Evolutionary conservation across 352 stramenopile species (phyloP).

Genomic region (Globisporangium sylvaticum): DNA sequence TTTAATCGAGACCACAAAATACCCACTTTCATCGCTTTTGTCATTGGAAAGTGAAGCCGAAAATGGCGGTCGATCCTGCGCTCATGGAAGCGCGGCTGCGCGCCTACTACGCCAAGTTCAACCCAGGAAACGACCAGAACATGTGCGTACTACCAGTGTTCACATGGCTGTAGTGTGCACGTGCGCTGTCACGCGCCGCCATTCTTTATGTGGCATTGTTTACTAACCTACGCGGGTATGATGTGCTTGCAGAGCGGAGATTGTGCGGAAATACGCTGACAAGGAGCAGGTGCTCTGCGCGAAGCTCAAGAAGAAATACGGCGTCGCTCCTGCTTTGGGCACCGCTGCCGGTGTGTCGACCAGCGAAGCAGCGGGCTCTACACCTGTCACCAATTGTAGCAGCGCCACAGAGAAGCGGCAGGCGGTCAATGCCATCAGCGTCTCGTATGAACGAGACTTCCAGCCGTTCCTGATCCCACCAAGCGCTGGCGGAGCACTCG

Average conservation of each 20-base stretch:
- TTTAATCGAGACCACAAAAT: too few species aligned
- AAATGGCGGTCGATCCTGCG: background rate
- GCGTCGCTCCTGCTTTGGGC: slow-evolving; percentile 38
- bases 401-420: background rate
- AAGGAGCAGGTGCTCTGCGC: slow-evolving; percentile 59
- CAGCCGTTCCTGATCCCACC: slow-evolving; percentile 17
- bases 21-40: background rate
- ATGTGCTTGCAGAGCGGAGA: slow-evolving; percentile 50
- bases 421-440: background rate
- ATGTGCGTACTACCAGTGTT: slow-evolving; percentile 36
- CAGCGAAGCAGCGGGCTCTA: background rate
- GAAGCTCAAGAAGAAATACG: slow-evolving; percentile 81
- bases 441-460: slow-evolving; percentile 38
- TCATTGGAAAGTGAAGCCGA: background rate
- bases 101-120: slow-evolving; percentile 71
- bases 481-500: slow-evolving; percentile 24
- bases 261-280: slow-evolving; percentile 62
- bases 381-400: background rate
- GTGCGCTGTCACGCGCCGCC: background rate
- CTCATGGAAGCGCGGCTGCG: slow-evolving; percentile 52
- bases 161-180: background rate
- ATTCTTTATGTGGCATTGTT: background rate
- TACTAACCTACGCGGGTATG: background rate
- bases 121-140: slow-evolving; percentile 73
- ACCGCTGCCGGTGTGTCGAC: background rate